Percentiles rank a stretch among this genome's conserved stretches.
Evolutionary conservation across 495 filamentous ascomycete genomes (phyloP).

Genomic region (Hapsidospora chrysogenum): DNA sequence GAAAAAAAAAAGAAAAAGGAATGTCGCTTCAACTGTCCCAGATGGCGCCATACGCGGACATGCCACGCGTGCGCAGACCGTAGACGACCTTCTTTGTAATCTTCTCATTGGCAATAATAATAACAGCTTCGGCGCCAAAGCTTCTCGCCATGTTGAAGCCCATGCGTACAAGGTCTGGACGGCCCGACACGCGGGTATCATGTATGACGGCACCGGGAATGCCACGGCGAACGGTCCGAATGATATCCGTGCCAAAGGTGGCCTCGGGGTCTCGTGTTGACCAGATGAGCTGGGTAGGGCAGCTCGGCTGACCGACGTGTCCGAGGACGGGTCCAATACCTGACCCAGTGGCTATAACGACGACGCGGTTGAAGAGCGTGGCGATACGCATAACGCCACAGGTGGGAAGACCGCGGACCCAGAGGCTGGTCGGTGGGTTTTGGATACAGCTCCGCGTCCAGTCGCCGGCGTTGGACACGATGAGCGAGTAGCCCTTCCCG

Average conservation of each 20-base stretch:
- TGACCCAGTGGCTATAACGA: conserved; percentile 70
- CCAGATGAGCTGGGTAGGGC: conserved; percentile 32
- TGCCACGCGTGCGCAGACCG: conserved; percentile 49
- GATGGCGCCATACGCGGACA: conserved; percentile 63
- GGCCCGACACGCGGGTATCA: conserved; percentile 25
- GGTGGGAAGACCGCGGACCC: conserved; percentile 34
- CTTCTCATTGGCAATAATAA: conserved; percentile 60
- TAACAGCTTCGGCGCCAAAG: conserved; percentile 40
- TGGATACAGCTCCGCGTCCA: conserved; percentile 55
- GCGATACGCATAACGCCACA: conserved; percentile 61
- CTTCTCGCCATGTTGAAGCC: conserved; percentile 28
- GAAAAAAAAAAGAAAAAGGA: too few relatives aligned
- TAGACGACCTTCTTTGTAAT: conserved; percentile 58
- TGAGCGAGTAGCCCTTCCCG: conserved; percentile 45
- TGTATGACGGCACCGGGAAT: conserved; percentile 32
- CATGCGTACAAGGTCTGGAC: conserved; percentile 37
- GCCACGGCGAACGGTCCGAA: conserved; percentile 22
- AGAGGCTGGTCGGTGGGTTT: conserved; percentile 40
- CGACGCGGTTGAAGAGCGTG: conserved; percentile 45
- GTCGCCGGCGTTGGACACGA: conserved; percentile 72
- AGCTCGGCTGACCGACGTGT: conserved; percentile 24
- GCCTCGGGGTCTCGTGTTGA: conserved; percentile 22
- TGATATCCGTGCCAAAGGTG: conserved; percentile 27
- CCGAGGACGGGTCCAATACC: conserved; percentile 58
- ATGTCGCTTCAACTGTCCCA: conserved; percentile 44